Conservation (phyloP, 2,329 filamentous ascomycete species). For the Botrytis sinoallii region DNA sequence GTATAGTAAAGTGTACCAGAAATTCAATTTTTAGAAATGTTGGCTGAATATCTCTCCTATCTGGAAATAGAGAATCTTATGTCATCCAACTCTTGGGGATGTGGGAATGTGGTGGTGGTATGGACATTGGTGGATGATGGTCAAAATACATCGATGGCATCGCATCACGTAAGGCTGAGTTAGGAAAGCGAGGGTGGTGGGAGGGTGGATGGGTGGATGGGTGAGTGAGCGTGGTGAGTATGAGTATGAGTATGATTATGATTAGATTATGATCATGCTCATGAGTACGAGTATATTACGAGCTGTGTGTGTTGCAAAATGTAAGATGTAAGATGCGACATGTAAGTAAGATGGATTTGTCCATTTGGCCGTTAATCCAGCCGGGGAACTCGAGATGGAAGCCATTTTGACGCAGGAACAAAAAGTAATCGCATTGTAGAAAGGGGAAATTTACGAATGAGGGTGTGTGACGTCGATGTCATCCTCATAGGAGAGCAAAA, state of each 20-base stretch:
- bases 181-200: not conserved
- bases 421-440: not conserved
- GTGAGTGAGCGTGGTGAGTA: not conserved
- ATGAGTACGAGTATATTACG: not conserved
- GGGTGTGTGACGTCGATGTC: slow-evolving; percentile 8
- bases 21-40: slow-evolving; percentile 3
- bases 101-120: not conserved
- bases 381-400: not conserved
- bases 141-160: not conserved
- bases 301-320: not conserved
- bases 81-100: not conserved
- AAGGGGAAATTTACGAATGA: not conserved
- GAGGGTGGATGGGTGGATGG: not conserved
- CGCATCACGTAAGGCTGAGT: slow-evolving; percentile 9
- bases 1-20: not conserved
- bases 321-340: not conserved
- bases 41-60: not conserved
- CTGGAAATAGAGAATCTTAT: slow-evolving; percentile 14
- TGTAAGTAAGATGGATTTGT: not conserved
- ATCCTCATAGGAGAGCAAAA: not conserved
- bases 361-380: not conserved
- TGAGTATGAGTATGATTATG: not conserved
- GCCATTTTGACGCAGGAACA: not conserved
- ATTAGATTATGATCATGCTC: too few species aligned
- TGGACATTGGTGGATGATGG: not conserved